These are phyloP conservation scores for Hericium erinaceus DNA, from an alignment of 768 basidiomycete species.

Conservation along the genomic window DNA sequence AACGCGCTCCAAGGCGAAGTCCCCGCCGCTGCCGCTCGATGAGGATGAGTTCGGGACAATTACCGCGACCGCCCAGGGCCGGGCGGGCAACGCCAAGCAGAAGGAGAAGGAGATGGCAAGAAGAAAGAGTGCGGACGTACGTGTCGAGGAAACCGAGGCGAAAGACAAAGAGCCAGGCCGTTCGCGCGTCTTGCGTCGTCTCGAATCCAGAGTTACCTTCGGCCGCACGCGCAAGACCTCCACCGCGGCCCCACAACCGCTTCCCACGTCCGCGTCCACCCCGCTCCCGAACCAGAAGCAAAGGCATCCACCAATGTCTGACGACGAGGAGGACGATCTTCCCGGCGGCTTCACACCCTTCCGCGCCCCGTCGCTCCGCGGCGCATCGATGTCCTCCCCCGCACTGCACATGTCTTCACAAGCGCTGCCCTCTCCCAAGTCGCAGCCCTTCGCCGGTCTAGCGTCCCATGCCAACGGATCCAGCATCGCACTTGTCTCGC, in stretches of 20 bases:
- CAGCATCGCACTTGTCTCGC: no score
- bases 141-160: neutral
- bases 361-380: constrained; percentile 55
- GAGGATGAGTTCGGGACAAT: constrained; percentile 35
- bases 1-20: constrained; percentile 44
- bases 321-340: constrained; percentile 21
- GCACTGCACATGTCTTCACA: constrained; percentile 56
- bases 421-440: constrained; percentile 44
- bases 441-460: constrained; percentile 8
- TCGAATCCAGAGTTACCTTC: constrained; percentile 24
- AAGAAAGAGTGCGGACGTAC: neutral
- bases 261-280: constrained; percentile 23
- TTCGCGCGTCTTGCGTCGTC: constrained; percentile 36
- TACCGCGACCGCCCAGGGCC: constrained; percentile 17
- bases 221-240: constrained; percentile 28
- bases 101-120: neutral
- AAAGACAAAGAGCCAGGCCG: constrained; percentile 15
- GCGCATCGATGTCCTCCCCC: constrained; percentile 70
- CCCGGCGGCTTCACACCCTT: constrained; percentile 49
- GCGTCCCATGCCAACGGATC: neutral
- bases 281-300: no score
- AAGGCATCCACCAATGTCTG: constrained; percentile 17
- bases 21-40: constrained; percentile 19
- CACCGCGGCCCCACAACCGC: constrained; percentile 29
- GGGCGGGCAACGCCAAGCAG: neutral